Percentiles rank a stretch among this genome's conserved stretches.
Evolutionary conservation across 768 basidiomycete genomes (phyloP).

Genomic region (Tephrocybe sp.): DNA sequence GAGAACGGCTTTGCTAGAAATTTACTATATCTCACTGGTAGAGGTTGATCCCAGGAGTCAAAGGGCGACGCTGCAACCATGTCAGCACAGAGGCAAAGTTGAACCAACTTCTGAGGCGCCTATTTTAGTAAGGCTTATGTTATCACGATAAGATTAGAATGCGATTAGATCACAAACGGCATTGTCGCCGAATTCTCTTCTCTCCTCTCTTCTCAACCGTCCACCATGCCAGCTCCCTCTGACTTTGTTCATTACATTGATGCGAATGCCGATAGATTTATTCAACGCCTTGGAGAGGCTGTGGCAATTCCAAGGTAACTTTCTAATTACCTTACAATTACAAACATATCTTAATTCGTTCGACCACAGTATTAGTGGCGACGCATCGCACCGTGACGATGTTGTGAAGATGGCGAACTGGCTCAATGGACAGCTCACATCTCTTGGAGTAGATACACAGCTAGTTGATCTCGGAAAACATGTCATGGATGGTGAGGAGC

Average conservation of each 20-base stretch:
- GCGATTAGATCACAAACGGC: neutral
- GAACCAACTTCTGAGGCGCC: neutral
- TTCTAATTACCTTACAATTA: constrained; percentile 2
- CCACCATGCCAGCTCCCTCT: constrained; percentile 48
- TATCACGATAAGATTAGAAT: constrained; percentile 14
- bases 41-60: constrained; percentile 22
- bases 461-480: constrained; percentile 80
- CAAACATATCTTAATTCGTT: constrained; percentile 1
- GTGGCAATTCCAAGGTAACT: constrained; percentile 79
- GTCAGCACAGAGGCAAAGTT: neutral
- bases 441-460: constrained; percentile 78
- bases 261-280: constrained; percentile 67
- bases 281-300: constrained; percentile 76
- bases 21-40: constrained; percentile 14
- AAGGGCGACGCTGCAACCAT: constrained; percentile 17
- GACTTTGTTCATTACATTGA: constrained; percentile 61
- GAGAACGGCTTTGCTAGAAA: neutral
- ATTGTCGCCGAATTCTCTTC: constrained; percentile 1
- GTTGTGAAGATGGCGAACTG: constrained; percentile 87
- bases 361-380: constrained; percentile 60
- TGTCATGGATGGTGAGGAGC: constrained; percentile 57
- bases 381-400: constrained; percentile 68
- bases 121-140: constrained; percentile 8
- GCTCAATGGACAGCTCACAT: constrained; percentile 70
- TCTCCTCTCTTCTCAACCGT: no score